Evolutionary conservation across 805 yeast species (phyloP).

Genomic region (Ogataea dorogensis): DNA sequence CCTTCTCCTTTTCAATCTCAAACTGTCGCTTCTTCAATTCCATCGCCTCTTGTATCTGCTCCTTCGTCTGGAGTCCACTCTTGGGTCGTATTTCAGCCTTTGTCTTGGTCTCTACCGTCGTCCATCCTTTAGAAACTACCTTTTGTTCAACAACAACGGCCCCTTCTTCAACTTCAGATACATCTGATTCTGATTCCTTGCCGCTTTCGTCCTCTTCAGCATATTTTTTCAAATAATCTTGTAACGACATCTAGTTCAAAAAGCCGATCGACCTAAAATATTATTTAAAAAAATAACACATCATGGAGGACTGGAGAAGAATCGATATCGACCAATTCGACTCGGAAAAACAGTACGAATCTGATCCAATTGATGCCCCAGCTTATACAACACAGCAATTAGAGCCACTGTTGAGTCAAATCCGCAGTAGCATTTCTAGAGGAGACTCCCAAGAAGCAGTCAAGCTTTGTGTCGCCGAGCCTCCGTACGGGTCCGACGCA

Average conservation of each 20-base stretch:
- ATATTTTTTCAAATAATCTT: conserved; percentile 10
- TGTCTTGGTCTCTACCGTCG: conserved; percentile 19
- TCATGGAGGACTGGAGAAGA: conserved; percentile 84
- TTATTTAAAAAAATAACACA: conserved; percentile 7
- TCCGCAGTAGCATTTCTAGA: conserved; percentile 61
- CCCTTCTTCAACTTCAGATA: conserved; percentile 23
- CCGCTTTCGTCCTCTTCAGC: conserved; percentile 1
- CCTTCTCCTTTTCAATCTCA: conserved; percentile 30
- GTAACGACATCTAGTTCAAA: conserved; percentile 5
- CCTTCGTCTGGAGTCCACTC: conserved; percentile 47
- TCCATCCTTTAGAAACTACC: conserved; percentile 24
- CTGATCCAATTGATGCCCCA: conserved; percentile 33
- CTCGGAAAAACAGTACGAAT: conserved; percentile 57
- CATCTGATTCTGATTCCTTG: conserved; percentile 8
- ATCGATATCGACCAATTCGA: conserved; percentile 91
- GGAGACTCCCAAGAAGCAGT: conserved; percentile 75
- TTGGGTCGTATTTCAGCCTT: conserved; percentile 16
- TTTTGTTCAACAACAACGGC: conserved; percentile 19
- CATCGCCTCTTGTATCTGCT: conserved; percentile 39
- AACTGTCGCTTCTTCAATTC: conserved; percentile 16
- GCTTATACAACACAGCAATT: conserved; percentile 54
- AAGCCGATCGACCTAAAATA: conserved; percentile 11
- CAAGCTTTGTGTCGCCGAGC: conserved; percentile 57
- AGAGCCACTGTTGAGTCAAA: conserved; percentile 50
- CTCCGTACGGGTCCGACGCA: conserved; percentile 81